Evolutionary conservation across 2,329 filamentous ascomycete species (phyloP).

Genomic region (Zymoseptoria ardabiliae): DNA sequence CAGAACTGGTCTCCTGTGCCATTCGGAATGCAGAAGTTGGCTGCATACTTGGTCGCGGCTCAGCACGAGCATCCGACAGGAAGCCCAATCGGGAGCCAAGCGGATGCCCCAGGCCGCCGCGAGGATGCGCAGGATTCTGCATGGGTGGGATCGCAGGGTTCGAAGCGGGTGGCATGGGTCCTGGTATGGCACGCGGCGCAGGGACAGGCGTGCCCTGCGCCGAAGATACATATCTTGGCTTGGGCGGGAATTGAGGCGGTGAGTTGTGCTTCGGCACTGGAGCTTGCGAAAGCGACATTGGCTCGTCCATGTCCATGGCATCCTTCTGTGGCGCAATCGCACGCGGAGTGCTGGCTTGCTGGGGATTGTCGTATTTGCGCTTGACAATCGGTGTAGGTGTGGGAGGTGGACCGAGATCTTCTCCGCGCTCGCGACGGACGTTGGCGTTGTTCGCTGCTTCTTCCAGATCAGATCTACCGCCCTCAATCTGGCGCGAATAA

Average conservation of each 20-base stretch:
- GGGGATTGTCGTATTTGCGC: slow-evolving; percentile 40
- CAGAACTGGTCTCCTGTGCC: slow-evolving; percentile 15
- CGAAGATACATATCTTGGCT: slow-evolving; percentile 25
- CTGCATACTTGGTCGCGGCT: slow-evolving; percentile 20
- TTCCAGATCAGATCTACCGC: slow-evolving; percentile 37
- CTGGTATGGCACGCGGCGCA: slow-evolving; percentile 22
- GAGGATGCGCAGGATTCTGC: slow-evolving; percentile 20
- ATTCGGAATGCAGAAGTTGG: slow-evolving; percentile 12
- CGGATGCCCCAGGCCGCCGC: slow-evolving; percentile 19
- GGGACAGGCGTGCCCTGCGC: slow-evolving; percentile 27
- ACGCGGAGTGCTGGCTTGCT: slow-evolving; percentile 32
- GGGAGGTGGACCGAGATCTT: slow-evolving; percentile 42
- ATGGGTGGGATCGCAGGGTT: slow-evolving; percentile 18
- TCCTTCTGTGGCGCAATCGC: slow-evolving; percentile 39
- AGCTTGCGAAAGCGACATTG: slow-evolving; percentile 18
- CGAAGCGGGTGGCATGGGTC: slow-evolving; percentile 17
- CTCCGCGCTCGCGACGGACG: slow-evolving; percentile 35
- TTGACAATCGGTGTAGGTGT: slow-evolving; percentile 43
- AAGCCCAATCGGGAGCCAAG: slow-evolving; percentile 27
- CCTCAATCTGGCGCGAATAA: slow-evolving; percentile 40
- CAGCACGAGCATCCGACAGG: slow-evolving; percentile 25
- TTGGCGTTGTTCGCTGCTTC: slow-evolving; percentile 38
- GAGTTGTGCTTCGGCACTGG: slow-evolving; percentile 32
- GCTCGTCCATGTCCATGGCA: slow-evolving; percentile 34
- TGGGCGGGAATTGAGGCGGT: slow-evolving; percentile 26